Base-by-base conservation (phyloP, 257 asterid genomes). In the Lithospermum erythrorhizon region DNA sequence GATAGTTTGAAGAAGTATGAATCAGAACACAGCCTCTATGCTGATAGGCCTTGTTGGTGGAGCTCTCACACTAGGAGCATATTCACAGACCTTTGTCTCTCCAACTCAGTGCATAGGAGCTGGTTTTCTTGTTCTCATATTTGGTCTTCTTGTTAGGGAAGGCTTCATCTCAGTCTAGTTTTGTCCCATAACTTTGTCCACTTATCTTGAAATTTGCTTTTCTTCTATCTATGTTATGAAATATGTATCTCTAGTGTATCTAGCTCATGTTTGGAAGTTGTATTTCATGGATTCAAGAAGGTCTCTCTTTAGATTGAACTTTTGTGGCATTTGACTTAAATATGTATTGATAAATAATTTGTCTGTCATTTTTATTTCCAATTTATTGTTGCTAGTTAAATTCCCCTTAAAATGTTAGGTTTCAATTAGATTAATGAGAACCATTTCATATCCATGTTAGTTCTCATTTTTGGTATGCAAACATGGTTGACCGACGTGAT, bases 111-210 rank as follows among this genome's bases (percentile, higher is more conserved):
- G 95, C 79, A 86, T 88, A 68, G 25, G 65, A 1, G 59, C 56
- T 3, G 98, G 98, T 4, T 66, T 88, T 55, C 23, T 91, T 15
- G 85, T 82, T 67, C 95, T 91, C 4, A 18, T 79, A 79, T 74
- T 82, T 61, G 98, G 96, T 60, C 97, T 88, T 57, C 95, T 91
- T 61, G 82, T 91, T 54, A 79, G 79, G 73, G 97, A 91, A 84
- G 98, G 98, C 71, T 77, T 91, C 29, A 71, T 91, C 72, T 53
- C 86, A 30, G 20, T 90, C 57, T 90, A 68, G n/a, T 35, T 8
- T 35, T 35, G 15, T 35, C 3, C 47, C 49, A 11, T 41, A 11
- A 41, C 17, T 11, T 41, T 41, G 18, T 41, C 45, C 45, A 35
- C 29, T 35, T 35, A 1, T 6, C 6, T 3, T 35, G 11, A 1